Conservation (phyloP, 768 basidiomycete genomes). For the Tricholoma furcatifolium region DNA sequence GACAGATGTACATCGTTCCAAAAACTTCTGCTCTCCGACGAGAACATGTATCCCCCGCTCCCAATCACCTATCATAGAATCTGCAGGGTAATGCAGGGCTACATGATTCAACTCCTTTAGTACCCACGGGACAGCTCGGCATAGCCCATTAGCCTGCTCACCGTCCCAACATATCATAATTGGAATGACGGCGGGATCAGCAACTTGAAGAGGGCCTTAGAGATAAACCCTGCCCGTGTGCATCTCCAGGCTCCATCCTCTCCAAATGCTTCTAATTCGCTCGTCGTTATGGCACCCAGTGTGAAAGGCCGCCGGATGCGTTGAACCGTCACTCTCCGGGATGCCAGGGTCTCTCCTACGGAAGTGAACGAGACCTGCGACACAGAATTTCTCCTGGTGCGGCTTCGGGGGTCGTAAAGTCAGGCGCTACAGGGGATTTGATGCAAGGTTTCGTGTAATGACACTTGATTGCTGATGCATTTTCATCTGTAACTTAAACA, state of each 20-base stretch:
- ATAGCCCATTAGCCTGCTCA: constrained; percentile 40
- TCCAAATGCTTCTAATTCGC: constrained; percentile 46
- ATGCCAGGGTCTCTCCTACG: constrained; percentile 30
- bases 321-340: constrained; percentile 19
- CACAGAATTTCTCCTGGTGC: constrained; percentile 38
- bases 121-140: constrained; percentile 41
- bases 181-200: constrained; percentile 37
- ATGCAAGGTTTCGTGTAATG: too few species aligned
- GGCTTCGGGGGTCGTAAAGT: constrained; percentile 51
- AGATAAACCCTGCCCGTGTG: constrained; percentile 46
- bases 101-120: constrained; percentile 45
- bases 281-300: constrained; percentile 50
- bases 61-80: constrained; percentile 23
- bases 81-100: constrained; percentile 26
- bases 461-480: too few species aligned
- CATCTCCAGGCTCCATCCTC: constrained; percentile 43
- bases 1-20: constrained; percentile 24
- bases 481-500: too few species aligned
- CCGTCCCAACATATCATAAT: constrained; percentile 49
- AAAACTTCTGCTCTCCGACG: constrained; percentile 35
- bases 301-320: constrained; percentile 44
- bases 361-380: constrained; percentile 31
- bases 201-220: constrained; percentile 24
- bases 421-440: too few species aligned
- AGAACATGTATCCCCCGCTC: constrained; percentile 43